A percentile compares a stretch with the other conserved stretches of the same genome.
Conservation (phyloP, 192 early-diverging fungal species). For the Pilaira anomala region DNA sequence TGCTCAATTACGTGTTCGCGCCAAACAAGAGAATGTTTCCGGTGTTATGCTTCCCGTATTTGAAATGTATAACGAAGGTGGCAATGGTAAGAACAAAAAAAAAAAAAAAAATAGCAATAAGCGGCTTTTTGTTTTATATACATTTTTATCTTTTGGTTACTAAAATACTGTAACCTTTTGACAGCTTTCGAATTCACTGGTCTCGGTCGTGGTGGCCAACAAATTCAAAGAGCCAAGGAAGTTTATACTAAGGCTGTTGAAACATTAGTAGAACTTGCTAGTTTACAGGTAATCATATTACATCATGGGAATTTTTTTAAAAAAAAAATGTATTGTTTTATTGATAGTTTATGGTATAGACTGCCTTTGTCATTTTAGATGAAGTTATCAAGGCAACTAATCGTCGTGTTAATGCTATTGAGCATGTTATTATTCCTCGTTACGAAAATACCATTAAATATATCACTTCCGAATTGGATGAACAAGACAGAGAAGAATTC, state of each 20-base stretch:
- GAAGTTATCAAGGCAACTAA: constrained; percentile 99
- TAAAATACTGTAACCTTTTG: not conserved
- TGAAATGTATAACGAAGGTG: constrained; percentile 82
- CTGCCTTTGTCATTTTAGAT: constrained; percentile 97
- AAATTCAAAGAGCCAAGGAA: constrained; percentile 90
- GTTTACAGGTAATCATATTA: constrained; percentile 71
- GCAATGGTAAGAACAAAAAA: constrained; percentile 62
- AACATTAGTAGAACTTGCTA: constrained; percentile 96
- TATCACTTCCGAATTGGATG: constrained; percentile 95
- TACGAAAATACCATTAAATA: constrained; percentile 98
- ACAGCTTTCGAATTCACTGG: constrained; percentile 95
- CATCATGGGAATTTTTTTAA: not conserved
- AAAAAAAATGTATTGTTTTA: not conserved
- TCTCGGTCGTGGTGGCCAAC: constrained; percentile 96
- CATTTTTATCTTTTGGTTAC: not conserved
- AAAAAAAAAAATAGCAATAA: not conserved
- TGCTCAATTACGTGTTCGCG: constrained; percentile 87
- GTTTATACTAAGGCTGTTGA: constrained; percentile 94
- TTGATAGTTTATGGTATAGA: constrained; percentile 55
- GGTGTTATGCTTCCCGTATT: constrained; percentile 94
- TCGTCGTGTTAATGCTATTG: constrained; percentile 98
- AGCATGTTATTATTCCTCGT: constrained; percentile 97
- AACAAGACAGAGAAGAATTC: constrained; percentile 99
- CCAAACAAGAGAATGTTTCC: constrained; percentile 96
- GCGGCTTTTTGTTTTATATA: not conserved